Base-by-base conservation (phyloP, 2,329 filamentous ascomycete species). In the Xylariaceae sp. region DNA sequence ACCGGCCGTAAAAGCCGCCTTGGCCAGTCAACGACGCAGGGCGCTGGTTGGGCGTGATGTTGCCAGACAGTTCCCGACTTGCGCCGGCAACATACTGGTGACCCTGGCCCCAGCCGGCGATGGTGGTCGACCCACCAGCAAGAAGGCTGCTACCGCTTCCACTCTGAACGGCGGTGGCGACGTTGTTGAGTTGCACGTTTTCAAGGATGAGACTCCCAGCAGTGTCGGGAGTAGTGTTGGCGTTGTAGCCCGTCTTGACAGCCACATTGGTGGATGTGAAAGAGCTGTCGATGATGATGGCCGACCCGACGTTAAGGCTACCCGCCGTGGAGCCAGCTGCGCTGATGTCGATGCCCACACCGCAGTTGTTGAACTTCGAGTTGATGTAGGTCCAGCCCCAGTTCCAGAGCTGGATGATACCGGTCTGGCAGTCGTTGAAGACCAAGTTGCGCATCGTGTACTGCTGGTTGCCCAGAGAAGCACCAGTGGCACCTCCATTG, bases 351-450 rank as follows among this genome's bases (percentile, higher is more conserved):
- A 85, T 66, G 31, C 77, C 81, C 31, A 76, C 66, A 4, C 63
- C 62, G 50, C 75, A 78, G 56, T 78, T 71, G 58, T 73, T 73
- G 60, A 85, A 76, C 17, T 62, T 64, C 1, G 83, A 54, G 3
- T 71, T 74, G 51, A 78, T 77, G 61, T 83, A 77, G 5, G 75
- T 80, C 78, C 80, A 88, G 18, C 76, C 75, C 83, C 83, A 88
- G 60, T 83, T 74, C 83, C 83, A 87, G 48, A 81, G 74, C 62
- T 84, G 75, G 55, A 73, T 77, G 36, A 85, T 75, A 33, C 76
- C 74, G 6, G 79, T 85, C 47, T 76, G 68, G 60, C 77, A 79
- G 55, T 71, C 67, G 48, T 78, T 77, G 64, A 86, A 86, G 12
- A 68, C 73, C 35, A 85, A 49, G 57, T 84, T 82, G 30, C 78